Base-by-base conservation (phyloP, 306 rosid genomes). In the Trifolium repens region DNA sequence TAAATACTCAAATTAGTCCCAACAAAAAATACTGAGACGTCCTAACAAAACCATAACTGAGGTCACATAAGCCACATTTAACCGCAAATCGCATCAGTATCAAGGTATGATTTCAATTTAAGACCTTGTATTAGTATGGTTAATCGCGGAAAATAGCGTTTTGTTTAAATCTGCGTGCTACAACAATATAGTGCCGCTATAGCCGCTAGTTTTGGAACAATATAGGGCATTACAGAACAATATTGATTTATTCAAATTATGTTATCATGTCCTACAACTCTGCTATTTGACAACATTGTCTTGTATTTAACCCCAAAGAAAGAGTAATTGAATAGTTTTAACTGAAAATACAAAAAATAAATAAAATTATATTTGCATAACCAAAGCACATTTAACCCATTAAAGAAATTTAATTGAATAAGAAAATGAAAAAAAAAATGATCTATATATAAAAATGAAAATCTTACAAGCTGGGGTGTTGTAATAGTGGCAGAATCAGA, bases 381-480 rank as follows among this genome's bases (percentile, higher is more conserved):
- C 43, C 11, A 61, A 32, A 60, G 42, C 12, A 30, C 5, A 61
- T 15, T 61, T 3, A 43, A 66, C 19, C 35, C 2, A 66, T 22
- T 5, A 40, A 49, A 74, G 6, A 24, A 34, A 54, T 15, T 59
- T 7, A 62, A 74, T 5, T 14, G 67, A 8, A 82, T 52, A 2
- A 19, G 34, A 50, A 30, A 16, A 10, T 5, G 8, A 60, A 69
- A 43, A 39, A 67, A 22, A 57, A 30, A 3, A 30, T 30, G 24
- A 14, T 57, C 27, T 58, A 58, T 53, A 7, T 55, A 55, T 26
- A 58, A 11, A 57, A 58, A 1, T 14, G 3, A 32, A 60, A 60
- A 60, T 19, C 86, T 87, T 73, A 94, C 97, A 37, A 88, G 84
- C 78, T 91, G 93, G 4, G 96, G 81, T 1, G 89, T 78, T 53